Conservation (phyloP, 257 asterid genomes). For the Echites panduratus region DNA sequence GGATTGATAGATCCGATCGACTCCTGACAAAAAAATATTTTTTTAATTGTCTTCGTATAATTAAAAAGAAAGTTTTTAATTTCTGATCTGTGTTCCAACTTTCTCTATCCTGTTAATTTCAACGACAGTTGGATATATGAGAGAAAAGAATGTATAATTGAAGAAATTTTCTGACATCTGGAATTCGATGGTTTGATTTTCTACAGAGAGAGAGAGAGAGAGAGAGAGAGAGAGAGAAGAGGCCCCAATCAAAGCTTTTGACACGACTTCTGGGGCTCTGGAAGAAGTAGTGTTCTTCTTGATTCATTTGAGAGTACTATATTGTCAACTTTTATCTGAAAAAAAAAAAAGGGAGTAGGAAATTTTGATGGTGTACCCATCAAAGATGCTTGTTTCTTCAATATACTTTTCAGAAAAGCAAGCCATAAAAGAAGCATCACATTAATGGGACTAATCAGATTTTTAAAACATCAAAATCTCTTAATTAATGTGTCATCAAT, state of each 20-base stretch:
- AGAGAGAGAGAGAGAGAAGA: no score
- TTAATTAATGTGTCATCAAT: neutral
- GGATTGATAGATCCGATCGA: neutral
- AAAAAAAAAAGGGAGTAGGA: neutral
- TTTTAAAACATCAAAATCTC: neutral
- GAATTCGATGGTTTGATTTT: neutral
- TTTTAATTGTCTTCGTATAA: neutral
- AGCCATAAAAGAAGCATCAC: neutral
- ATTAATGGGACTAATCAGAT: neutral
- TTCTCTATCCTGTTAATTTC: neutral
- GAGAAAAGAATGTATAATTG: neutral
- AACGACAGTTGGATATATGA: neutral
- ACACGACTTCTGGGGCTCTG: neutral
- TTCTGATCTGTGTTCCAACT: no score
- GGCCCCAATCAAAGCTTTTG: conserved; percentile 5
- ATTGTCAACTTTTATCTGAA: neutral
- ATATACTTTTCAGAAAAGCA: neutral
- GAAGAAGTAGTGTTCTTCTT: neutral
- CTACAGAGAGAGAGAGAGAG: neutral
- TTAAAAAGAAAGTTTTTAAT: neutral
- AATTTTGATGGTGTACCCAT: neutral
- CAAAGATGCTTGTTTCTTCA: neutral
- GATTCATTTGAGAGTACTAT: neutral
- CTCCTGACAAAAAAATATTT: neutral
- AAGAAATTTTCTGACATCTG: neutral